Percentiles rank a stretch among this genome's conserved stretches.
These are phyloP conservation scores for Wickerhamiella nectarea DNA, from an alignment of 805 yeast species.

Conservation along the genomic window DNA sequence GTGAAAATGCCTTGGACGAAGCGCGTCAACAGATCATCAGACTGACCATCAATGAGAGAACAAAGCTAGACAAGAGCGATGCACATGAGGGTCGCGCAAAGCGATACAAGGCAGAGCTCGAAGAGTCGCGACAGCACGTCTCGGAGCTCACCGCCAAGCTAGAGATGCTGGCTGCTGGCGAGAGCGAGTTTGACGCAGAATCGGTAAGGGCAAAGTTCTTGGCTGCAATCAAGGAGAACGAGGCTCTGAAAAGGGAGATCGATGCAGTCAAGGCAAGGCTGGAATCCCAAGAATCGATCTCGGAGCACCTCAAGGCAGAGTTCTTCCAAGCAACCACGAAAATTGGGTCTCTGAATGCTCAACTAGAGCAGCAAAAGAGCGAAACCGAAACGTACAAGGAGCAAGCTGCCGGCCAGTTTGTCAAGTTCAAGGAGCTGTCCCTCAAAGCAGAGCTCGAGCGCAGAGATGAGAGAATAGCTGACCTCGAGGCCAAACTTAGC, in stretches of 20 bases:
- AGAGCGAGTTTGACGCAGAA: conserved; percentile 28
- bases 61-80: neutral
- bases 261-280: conserved; percentile 36
- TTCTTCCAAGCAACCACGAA: conserved; percentile 19
- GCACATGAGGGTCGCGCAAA: conserved; percentile 18
- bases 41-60: neutral
- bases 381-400: conserved; percentile 17
- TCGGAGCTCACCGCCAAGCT: conserved; percentile 28
- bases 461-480: conserved; percentile 21
- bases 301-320: conserved; percentile 26
- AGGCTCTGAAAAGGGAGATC: conserved; percentile 21
- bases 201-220: neutral
- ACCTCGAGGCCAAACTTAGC: conserved; percentile 20
- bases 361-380: conserved; percentile 21
- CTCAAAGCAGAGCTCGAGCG: conserved; percentile 23
- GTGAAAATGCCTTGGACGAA: conserved; percentile 9
- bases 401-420: conserved; percentile 21
- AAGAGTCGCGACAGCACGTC: conserved; percentile 30
- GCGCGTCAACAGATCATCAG: neutral
- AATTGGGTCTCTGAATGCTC: conserved; percentile 21
- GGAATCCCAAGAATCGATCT: conserved; percentile 30
- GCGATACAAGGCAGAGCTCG: conserved; percentile 23
- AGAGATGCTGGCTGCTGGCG: neutral
- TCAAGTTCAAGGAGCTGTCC: conserved; percentile 19
- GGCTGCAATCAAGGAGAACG: conserved; percentile 10